These are phyloP conservation scores for Apiotrichum domesticum DNA, from an alignment of 1,284 basidiomycete species.

Conservation along the genomic window DNA sequence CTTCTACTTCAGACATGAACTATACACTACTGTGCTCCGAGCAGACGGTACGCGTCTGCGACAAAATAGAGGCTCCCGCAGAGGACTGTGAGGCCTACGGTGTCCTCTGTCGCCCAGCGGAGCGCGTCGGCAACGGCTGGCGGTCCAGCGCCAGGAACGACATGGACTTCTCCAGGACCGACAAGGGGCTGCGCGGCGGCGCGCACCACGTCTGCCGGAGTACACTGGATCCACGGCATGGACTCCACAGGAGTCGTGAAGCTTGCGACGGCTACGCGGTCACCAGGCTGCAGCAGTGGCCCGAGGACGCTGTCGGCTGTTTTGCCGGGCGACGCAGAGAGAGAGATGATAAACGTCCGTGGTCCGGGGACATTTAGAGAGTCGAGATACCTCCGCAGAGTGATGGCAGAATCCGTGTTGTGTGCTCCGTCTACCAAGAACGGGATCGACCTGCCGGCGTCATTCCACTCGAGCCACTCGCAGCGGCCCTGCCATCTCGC, in stretches of 20 bases:
- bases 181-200: slow-evolving; percentile 38
- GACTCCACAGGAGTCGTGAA: slow-evolving; percentile 68
- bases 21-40: background rate
- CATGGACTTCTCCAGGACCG: slow-evolving; percentile 9
- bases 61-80: slow-evolving; percentile 89
- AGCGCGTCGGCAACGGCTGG: slow-evolving; percentile 24
- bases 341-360: slow-evolving; percentile 62
- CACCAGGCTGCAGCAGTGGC: slow-evolving; percentile 53
- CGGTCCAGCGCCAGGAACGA: slow-evolving; percentile 10
- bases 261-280: slow-evolving; percentile 55
- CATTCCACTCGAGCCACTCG: slow-evolving; percentile 53
- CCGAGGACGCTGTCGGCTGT: slow-evolving; percentile 62
- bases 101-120: slow-evolving; percentile 33
- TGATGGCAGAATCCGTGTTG: slow-evolving; percentile 73
- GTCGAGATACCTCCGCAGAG: slow-evolving; percentile 66
- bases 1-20: background rate
- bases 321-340: slow-evolving; percentile 78
- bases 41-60: slow-evolving; percentile 75
- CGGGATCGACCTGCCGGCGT: slow-evolving; percentile 7
- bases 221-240: slow-evolving; percentile 83
- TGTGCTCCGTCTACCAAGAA: slow-evolving; percentile 91
- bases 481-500: slow-evolving; percentile 78
- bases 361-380: slow-evolving; percentile 44
- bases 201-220: slow-evolving; percentile 52
- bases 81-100: slow-evolving; percentile 54